Evolutionary conservation across 371 early-diverging fungal species (phyloP).

Genomic region (Mucor lusitanicus): DNA sequence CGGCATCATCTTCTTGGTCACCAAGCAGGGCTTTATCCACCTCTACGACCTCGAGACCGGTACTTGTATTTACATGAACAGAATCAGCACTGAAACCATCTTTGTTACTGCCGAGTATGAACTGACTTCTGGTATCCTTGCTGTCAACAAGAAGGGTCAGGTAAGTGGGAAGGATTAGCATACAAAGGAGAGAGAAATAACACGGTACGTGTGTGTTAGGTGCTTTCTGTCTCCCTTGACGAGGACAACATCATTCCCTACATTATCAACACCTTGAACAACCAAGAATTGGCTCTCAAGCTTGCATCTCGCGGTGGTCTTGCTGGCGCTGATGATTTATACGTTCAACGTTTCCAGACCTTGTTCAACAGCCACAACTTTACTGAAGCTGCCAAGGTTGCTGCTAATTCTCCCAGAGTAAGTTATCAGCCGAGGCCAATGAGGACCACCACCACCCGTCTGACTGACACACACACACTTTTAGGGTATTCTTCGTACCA

Average conservation of each 20-base stretch:
- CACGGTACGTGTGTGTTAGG: conserved; percentile 53
- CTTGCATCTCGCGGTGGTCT: conserved; percentile 89
- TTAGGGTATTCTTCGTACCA: conserved; percentile 93
- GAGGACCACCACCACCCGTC: background rate
- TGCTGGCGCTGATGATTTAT: conserved; percentile 95
- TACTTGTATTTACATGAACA: conserved; percentile 93
- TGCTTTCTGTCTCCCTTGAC: conserved; percentile 90
- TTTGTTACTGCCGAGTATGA: conserved; percentile 96
- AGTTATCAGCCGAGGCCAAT: background rate
- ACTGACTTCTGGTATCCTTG: conserved; percentile 85
- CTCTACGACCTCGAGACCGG: conserved; percentile 95
- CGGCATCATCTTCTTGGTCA: conserved; percentile 91
- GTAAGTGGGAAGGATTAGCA: conserved; percentile 41
- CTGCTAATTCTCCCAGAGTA: conserved; percentile 92
- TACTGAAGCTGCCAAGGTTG: conserved; percentile 93
- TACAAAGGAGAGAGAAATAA: background rate
- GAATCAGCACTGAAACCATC: conserved; percentile 95
- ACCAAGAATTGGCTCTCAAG: conserved; percentile 88
- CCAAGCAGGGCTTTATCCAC: conserved; percentile 97
- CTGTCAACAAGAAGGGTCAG: conserved; percentile 97
- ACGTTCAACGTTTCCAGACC: conserved; percentile 86
- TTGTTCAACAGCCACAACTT: conserved; percentile 79
- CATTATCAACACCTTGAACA: conserved; percentile 79
- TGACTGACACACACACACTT: background rate
- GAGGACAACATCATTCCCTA: conserved; percentile 89